Conservation (phyloP, 2,329 filamentous ascomycete species). For the Beauveria medogensis region DNA sequence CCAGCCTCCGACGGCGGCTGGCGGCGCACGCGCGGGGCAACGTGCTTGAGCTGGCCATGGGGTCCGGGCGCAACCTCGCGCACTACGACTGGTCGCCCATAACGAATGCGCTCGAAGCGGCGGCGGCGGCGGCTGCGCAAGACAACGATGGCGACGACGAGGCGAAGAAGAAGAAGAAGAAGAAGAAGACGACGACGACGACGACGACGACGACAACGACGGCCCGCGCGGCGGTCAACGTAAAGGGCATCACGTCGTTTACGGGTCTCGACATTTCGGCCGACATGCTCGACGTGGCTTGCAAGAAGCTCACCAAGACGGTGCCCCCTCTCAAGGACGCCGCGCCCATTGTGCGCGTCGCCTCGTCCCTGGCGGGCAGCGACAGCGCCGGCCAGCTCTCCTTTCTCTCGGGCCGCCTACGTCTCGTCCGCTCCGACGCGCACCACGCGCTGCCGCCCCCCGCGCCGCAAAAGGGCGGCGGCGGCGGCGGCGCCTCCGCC, state of each 20-base stretch:
- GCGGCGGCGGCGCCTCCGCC: no score
- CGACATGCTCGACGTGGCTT: constrained; percentile 52
- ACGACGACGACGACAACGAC: constrained; percentile 3
- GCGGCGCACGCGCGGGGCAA: constrained; percentile 42
- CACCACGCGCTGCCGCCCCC: constrained; percentile 31
- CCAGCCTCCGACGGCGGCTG: constrained; percentile 39
- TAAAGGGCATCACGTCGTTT: constrained; percentile 40
- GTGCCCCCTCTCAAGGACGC: constrained; percentile 31
- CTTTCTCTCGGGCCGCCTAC: constrained; percentile 34
- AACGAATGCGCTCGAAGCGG: constrained; percentile 11
- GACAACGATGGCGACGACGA: constrained; percentile 8
- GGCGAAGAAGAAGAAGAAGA: background rate
- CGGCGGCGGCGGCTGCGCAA: constrained; percentile 5
- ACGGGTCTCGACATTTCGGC: constrained; percentile 55
- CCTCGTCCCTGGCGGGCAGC: constrained; percentile 25
- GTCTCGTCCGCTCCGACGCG: constrained; percentile 42
- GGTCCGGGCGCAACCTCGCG: constrained; percentile 52
- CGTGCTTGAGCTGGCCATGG: constrained; percentile 56
- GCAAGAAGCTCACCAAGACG: constrained; percentile 39
- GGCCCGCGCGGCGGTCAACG: background rate
- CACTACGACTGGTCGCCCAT: constrained; percentile 49
- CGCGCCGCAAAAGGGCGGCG: constrained; percentile 15
- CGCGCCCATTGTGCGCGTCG: constrained; percentile 24
- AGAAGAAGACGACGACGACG: background rate
- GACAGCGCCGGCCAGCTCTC: constrained; percentile 27